Evolutionary conservation across 2,329 filamentous ascomycete genomes (phyloP).

Genomic region (Fusarium falciforme): DNA sequence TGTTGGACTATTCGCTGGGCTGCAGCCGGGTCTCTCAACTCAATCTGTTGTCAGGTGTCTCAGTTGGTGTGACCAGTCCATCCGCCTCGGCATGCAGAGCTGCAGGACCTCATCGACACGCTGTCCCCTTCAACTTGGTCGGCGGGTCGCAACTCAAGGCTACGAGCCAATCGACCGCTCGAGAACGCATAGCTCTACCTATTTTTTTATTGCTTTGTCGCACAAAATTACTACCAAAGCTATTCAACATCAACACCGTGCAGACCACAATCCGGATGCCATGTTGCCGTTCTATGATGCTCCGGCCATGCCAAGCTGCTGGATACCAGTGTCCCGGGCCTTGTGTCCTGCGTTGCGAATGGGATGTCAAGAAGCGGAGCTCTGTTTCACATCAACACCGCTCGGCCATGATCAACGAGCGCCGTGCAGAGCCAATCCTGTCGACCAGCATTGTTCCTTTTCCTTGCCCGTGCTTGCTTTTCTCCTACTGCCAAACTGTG

Average conservation of each 20-base stretch:
- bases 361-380: background rate
- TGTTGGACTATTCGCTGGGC: background rate
- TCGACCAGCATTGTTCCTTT: background rate
- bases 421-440: background rate
- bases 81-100: background rate
- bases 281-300: background rate
- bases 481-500: background rate
- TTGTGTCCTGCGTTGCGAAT: background rate
- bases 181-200: background rate
- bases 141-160: background rate
- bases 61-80: background rate
- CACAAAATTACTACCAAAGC: background rate
- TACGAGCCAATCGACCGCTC: background rate
- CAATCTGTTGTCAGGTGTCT: conserved; percentile 9
- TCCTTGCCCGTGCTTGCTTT: background rate
- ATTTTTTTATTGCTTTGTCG: background rate
- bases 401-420: background rate
- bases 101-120: conserved; percentile 13
- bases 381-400: background rate
- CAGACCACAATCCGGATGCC: background rate
- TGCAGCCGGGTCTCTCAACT: background rate
- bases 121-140: conserved; percentile 1
- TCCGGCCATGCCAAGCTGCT: background rate
- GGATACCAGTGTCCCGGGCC: background rate
- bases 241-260: background rate